These are phyloP conservation scores for Suhomyces yuchorum DNA, from an alignment of 1,139 yeast species.

Conservation along the genomic window DNA sequence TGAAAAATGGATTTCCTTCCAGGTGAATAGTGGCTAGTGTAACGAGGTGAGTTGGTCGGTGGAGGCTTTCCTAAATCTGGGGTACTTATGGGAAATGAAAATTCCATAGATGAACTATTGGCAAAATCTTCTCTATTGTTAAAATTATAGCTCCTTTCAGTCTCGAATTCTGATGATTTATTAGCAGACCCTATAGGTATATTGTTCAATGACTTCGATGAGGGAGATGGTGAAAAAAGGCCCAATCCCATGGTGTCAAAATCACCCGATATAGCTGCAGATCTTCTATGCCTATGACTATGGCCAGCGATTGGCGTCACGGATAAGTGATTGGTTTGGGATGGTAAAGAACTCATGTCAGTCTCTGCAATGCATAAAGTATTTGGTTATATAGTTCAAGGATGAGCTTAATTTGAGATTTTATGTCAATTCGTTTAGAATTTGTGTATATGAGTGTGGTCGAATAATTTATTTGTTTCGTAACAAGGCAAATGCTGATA, in stretches of 20 bases:
- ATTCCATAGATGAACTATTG: conserved; percentile 26
- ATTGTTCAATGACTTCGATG: conserved; percentile 15
- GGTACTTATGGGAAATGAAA: conserved; percentile 34
- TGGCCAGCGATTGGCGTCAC: conserved; percentile 29
- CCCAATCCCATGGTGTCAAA: conserved; percentile 55
- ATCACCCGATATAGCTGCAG: conserved; percentile 76
- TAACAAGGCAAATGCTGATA: not conserved
- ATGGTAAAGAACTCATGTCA: conserved; percentile 19
- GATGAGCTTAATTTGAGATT: no score
- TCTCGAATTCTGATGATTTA: conserved; percentile 5
- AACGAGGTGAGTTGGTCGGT: conserved; percentile 12
- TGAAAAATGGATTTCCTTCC: conserved; percentile 13
- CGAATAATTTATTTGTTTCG: no score
- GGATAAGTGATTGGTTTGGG: conserved; percentile 16
- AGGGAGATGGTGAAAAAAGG: conserved; percentile 32
- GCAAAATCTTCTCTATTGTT: conserved; percentile 41
- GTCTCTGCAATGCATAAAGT: not conserved
- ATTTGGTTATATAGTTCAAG: no score
- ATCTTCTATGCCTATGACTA: conserved; percentile 66
- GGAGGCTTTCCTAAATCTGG: conserved; percentile 20
- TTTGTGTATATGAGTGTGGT: not conserved
- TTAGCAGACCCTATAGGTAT: conserved; percentile 4
- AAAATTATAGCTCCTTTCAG: conserved; percentile 32
- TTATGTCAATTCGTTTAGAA: no score
- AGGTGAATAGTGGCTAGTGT: conserved; percentile 15